A percentile compares a stretch with the other conserved stretches of the same genome.
Evolutionary conservation across 2,329 filamentous ascomycete species (phyloP).

Genomic region (Epichloe glyceriae): DNA sequence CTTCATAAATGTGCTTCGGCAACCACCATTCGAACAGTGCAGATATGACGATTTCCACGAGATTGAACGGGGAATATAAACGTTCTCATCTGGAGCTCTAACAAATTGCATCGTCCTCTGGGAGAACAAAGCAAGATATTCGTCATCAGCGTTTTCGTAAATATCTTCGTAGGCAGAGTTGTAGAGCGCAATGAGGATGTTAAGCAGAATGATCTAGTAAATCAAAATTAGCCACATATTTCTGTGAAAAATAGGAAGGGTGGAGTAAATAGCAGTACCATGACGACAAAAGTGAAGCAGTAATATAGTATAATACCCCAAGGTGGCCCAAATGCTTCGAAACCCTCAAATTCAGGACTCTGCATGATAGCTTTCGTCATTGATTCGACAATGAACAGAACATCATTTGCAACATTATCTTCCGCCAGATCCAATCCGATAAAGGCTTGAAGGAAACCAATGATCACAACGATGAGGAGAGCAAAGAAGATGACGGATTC

Average conservation of each 20-base stretch:
- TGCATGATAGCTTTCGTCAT: constrained; percentile 90
- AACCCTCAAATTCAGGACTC: constrained; percentile 76
- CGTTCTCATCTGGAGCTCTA: constrained; percentile 92
- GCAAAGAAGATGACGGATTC: constrained; percentile 95
- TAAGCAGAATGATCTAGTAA: constrained; percentile 59
- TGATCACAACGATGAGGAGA: constrained; percentile 67
- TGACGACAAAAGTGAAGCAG: constrained; percentile 92
- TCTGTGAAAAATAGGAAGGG: neutral
- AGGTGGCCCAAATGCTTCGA: constrained; percentile 81
- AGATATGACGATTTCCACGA: constrained; percentile 74
- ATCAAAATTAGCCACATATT: neutral
- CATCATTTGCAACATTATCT: constrained; percentile 53
- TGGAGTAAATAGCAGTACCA: constrained; percentile 42
- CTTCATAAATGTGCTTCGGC: constrained; percentile 56
- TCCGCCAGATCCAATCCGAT: constrained; percentile 81
- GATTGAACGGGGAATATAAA: constrained; percentile 95
- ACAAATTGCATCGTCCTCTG: constrained; percentile 97
- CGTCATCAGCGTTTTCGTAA: constrained; percentile 83
- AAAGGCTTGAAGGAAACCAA: constrained; percentile 88
- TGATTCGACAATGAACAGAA: constrained; percentile 60
- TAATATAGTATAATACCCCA: constrained; percentile 96
- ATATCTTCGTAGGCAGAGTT: constrained; percentile 95
- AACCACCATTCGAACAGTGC: constrained; percentile 93
- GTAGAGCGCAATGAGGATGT: constrained; percentile 93
- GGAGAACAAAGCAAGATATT: constrained; percentile 85